Evolutionary conservation across 306 rosid genomes (phyloP).

Genomic region (barrel medic (Medicago truncatula)): DNA sequence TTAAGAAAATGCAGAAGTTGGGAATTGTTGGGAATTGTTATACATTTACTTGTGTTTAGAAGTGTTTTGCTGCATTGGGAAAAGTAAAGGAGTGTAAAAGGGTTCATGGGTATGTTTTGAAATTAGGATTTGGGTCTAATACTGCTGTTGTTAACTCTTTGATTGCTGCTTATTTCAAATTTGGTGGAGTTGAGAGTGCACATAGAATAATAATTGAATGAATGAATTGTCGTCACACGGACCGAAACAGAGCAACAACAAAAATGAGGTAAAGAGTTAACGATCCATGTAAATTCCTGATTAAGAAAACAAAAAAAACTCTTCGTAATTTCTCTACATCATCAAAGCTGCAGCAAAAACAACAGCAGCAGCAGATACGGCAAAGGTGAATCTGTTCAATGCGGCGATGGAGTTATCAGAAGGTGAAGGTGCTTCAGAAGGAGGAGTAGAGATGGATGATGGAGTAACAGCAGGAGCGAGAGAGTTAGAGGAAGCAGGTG

Average conservation of each 20-base stretch:
- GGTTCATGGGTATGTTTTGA: conserved; percentile 64
- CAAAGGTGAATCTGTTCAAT: conserved; percentile 38
- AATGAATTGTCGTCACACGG: background rate
- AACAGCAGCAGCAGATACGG: conserved; percentile 42
- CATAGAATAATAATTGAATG: conserved; percentile 5
- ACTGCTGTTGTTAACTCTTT: conserved; percentile 60
- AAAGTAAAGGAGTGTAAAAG: conserved; percentile 52
- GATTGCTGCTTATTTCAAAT: conserved; percentile 59
- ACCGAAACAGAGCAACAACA: background rate
- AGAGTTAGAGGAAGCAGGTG: conserved; percentile 35
- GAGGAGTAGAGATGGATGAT: conserved; percentile 33
- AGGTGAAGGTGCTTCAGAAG: conserved; percentile 42
- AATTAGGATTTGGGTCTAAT: conserved; percentile 57
- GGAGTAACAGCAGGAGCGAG: conserved; percentile 50
- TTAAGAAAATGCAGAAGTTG: conserved; percentile 60
- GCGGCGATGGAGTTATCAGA: conserved; percentile 28
- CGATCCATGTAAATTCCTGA: conserved; percentile 3
- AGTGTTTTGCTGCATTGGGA: conserved; percentile 66
- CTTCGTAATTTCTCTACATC: conserved; percentile 46
- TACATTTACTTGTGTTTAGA: conserved; percentile 67
- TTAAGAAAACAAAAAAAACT: too few relatives aligned
- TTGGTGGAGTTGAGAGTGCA: conserved; percentile 65
- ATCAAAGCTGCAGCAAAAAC: conserved; percentile 38
- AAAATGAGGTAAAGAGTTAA: too few relatives aligned
- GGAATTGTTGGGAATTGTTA: conserved; percentile 59